Conservation (phyloP, 2,329 filamentous ascomycete species). For the Alternaria brassicae region DNA sequence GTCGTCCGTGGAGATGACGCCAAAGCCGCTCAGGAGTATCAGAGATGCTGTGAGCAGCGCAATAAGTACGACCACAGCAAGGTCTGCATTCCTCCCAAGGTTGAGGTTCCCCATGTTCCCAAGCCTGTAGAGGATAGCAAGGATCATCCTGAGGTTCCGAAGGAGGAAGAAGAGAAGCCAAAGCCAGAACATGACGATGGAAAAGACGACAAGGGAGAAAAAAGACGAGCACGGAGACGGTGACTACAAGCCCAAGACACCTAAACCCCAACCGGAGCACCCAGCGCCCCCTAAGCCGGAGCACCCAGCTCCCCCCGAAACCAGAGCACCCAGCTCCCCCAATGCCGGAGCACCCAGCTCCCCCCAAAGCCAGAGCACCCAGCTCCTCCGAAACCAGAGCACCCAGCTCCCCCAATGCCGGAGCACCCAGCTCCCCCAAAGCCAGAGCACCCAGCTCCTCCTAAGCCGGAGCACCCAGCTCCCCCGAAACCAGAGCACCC, state of each 20-base stretch:
- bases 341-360: background rate
- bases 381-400: too few relatives aligned
- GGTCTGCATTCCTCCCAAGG: conserved; percentile 2
- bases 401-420: background rate
- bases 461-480: background rate
- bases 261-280: background rate
- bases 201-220: background rate
- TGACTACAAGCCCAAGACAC: background rate
- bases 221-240: background rate
- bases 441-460: background rate
- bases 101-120: background rate
- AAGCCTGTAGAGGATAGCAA: background rate
- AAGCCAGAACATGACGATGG: background rate
- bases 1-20: conserved; percentile 13
- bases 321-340: background rate
- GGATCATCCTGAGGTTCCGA: background rate
- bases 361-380: background rate
- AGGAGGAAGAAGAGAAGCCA: background rate
- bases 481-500: too few relatives aligned
- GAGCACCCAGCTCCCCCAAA: background rate
- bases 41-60: conserved; percentile 10
- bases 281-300: background rate
- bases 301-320: background rate
- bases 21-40: conserved; percentile 14
- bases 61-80: conserved; percentile 2